Percentiles rank a stretch among this genome's conserved stretches.
phyloP scores from a whole-genome alignment of 768 basidiomycete genomes.

The Russula olivacea region DNA sequence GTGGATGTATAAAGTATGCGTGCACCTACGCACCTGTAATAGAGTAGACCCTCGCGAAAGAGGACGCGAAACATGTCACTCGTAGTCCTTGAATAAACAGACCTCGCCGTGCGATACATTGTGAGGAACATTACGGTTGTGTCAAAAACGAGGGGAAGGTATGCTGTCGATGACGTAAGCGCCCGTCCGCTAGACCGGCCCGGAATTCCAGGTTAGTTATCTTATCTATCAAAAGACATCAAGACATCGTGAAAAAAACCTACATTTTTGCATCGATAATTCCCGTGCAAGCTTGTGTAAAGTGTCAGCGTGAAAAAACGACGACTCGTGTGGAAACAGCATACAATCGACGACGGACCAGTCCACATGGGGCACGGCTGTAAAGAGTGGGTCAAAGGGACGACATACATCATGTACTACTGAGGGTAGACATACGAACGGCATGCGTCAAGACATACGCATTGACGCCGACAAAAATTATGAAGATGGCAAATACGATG shows the following conservation, averaged over 20 bases:
- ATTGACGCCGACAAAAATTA: slow-evolving; percentile 42
- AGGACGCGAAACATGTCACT: slow-evolving; percentile 11
- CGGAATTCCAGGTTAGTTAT: neutral
- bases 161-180: slow-evolving; percentile 36
- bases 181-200: slow-evolving; percentile 22
- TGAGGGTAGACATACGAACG: slow-evolving; percentile 36
- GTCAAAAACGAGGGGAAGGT: slow-evolving; percentile 40
- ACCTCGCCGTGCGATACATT: slow-evolving; percentile 29
- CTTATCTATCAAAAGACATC: neutral
- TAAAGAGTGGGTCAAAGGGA: neutral
- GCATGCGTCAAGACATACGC: slow-evolving; percentile 50
- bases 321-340: neutral
- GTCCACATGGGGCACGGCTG: slow-evolving; percentile 4
- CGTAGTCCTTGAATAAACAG: neutral
- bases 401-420: neutral
- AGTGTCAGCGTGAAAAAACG: neutral
- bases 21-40: slow-evolving; percentile 12
- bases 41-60: slow-evolving; percentile 15
- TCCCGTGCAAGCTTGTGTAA: slow-evolving; percentile 39
- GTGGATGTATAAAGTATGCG: neutral
- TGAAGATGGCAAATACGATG: slow-evolving; percentile 34
- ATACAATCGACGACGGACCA: slow-evolving; percentile 7
- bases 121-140: slow-evolving; percentile 35
- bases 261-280: slow-evolving; percentile 36
- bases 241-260: neutral